These are phyloP conservation scores for Aspergillus sp. DNA, from an alignment of 2,329 filamentous ascomycete genomes.

Conservation along the genomic window DNA sequence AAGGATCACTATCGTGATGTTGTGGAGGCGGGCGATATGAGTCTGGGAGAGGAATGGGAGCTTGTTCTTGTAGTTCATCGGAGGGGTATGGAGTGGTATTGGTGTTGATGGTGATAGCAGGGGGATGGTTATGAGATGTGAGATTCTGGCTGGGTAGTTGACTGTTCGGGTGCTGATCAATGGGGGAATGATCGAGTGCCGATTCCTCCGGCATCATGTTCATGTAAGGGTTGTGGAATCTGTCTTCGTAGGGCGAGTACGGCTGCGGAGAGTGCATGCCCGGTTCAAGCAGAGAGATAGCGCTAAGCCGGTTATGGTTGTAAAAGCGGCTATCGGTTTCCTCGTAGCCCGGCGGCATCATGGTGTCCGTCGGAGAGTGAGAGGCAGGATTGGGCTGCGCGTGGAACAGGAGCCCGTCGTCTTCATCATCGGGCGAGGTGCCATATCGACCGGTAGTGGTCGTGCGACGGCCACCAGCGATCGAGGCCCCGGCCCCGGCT, in stretches of 20 bases:
- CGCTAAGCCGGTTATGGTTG: constrained; percentile 8
- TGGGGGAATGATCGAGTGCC: constrained; percentile 15
- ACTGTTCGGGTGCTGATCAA: background rate
- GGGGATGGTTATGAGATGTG: constrained; percentile 4
- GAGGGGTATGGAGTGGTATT: constrained; percentile 15
- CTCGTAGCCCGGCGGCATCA: constrained; percentile 19
- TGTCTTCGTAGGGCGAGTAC: constrained; percentile 20
- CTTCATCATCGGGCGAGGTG: constrained; percentile 34
- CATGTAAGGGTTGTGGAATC: constrained; percentile 16
- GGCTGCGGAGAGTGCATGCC: constrained; percentile 12
- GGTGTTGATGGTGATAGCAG: background rate
- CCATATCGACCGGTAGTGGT: constrained; percentile 20
- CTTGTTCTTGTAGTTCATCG: constrained; percentile 28
- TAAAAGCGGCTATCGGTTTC: constrained; percentile 16
- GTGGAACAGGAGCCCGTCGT: constrained; percentile 38
- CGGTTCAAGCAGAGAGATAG: constrained; percentile 14
- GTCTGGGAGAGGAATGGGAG: constrained; percentile 33
- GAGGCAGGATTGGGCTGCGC: constrained; percentile 37
- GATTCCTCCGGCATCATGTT: constrained; percentile 17
- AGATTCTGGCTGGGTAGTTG: constrained; percentile 9
- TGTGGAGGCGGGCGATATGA: constrained; percentile 28
- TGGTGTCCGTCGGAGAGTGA: constrained; percentile 12
- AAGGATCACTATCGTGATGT: constrained; percentile 21
- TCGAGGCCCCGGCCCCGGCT: constrained; percentile 15
- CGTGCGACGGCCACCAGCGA: constrained; percentile 19